Conservation (phyloP, 1,284 basidiomycete genomes). For the Mixia osmundae region DNA sequence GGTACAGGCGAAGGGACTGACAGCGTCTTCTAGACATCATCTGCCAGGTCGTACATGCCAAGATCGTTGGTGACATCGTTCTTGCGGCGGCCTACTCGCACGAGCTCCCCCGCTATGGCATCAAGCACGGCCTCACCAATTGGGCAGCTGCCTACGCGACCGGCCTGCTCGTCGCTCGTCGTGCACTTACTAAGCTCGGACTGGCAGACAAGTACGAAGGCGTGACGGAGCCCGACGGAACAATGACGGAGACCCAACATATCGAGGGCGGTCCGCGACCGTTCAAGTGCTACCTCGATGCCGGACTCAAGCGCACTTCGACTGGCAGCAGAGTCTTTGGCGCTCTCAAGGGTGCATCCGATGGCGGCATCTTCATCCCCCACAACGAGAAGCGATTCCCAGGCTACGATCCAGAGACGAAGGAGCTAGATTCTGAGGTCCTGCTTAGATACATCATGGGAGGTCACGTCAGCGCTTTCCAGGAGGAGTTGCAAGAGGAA, state of each 20-base stretch:
- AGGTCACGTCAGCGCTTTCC: constrained; percentile 41
- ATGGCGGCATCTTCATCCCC: constrained; percentile 94
- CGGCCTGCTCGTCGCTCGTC: constrained; percentile 82
- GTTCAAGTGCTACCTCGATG: constrained; percentile 97
- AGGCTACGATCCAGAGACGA: constrained; percentile 82
- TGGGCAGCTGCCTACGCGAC: constrained; percentile 99
- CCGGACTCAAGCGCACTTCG: constrained; percentile 92
- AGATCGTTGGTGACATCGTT: constrained; percentile 89
- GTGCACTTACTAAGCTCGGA: constrained; percentile 82
- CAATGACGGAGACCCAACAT: constrained; percentile 53
- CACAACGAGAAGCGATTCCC: constrained; percentile 98
- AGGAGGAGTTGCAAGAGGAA: constrained; percentile 98
- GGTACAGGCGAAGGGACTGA: neutral
- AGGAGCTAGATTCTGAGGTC: constrained; percentile 81
- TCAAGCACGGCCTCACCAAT: constrained; percentile 95
- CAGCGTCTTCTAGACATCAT: constrained; percentile 60
- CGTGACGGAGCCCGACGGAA: constrained; percentile 76
- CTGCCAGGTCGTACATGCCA: constrained; percentile 85
- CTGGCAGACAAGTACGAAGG: constrained; percentile 98
- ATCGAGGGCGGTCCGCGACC: constrained; percentile 87
- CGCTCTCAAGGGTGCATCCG: constrained; percentile 95
- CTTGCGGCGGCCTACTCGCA: constrained; percentile 64
- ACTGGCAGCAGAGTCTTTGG: constrained; percentile 96
- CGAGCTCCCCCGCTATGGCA: constrained; percentile 88
- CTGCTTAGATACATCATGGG: constrained; percentile 97